These are phyloP conservation scores for Calonectria henricotiae DNA, from an alignment of 2,329 filamentous ascomycete genomes.

Conservation along the genomic window DNA sequence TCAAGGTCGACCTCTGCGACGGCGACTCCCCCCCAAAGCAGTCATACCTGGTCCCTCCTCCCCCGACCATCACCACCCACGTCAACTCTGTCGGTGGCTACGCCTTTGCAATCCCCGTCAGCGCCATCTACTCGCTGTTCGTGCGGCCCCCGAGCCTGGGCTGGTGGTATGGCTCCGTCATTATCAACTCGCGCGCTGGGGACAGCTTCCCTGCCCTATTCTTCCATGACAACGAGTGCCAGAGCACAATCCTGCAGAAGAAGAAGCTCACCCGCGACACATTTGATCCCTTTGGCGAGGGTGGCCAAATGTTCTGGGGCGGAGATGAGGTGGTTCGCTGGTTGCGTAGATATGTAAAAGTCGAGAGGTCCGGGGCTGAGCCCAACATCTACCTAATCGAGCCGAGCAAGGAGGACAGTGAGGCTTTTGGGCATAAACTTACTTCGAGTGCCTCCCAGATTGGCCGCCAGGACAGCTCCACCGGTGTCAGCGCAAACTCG, in stretches of 20 bases:
- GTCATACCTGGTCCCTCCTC: conserved; percentile 91
- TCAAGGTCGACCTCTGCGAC: conserved; percentile 93
- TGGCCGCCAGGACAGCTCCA: conserved; percentile 55
- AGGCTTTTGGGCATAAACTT: conserved; percentile 81
- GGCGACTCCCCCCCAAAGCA: conserved; percentile 86
- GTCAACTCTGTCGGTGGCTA: conserved; percentile 82
- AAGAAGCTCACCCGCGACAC: conserved; percentile 87
- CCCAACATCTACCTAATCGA: conserved; percentile 94
- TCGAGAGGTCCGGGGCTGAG: conserved; percentile 89
- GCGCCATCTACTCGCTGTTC: conserved; percentile 90
- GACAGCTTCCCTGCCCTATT: conserved; percentile 97
- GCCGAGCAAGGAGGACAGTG: conserved; percentile 86
- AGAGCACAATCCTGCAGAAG: conserved; percentile 94
- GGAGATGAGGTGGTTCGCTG: conserved; percentile 95
- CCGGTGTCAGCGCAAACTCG: conserved; percentile 51
- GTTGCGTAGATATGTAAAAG: conserved; percentile 86
- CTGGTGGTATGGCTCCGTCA: conserved; percentile 98
- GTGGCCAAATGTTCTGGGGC: conserved; percentile 95
- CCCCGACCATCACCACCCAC: conserved; percentile 87
- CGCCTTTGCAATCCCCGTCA: conserved; percentile 92
- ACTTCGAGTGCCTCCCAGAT: conserved; percentile 58
- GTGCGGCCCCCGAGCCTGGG: conserved; percentile 93
- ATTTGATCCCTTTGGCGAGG: conserved; percentile 92
- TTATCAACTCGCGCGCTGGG: conserved; percentile 92
- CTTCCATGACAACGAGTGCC: conserved; percentile 97